Conservation (phyloP, 1,284 basidiomycete species). For the Porodaedalea pini region DNA sequence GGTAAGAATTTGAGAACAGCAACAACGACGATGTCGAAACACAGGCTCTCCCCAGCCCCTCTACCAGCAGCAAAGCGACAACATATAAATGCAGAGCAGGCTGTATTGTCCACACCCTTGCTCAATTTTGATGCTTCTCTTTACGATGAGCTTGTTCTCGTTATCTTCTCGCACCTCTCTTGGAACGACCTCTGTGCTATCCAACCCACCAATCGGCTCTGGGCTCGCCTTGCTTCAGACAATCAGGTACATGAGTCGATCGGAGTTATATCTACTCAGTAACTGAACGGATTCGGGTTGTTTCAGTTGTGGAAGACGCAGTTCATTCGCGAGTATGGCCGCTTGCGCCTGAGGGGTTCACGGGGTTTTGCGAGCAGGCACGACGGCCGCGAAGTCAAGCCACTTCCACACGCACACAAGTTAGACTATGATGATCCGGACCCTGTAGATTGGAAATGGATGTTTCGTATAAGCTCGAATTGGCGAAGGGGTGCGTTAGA, state of each 20-base stretch:
- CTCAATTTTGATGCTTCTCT: conserved; percentile 53
- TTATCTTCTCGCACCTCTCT: conserved; percentile 67
- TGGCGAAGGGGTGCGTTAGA: conserved; percentile 63
- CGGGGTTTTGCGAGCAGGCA: conserved; percentile 53
- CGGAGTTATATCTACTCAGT: not conserved
- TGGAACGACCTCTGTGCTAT: conserved; percentile 62
- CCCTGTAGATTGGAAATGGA: conserved; percentile 72
- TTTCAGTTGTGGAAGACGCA: conserved; percentile 53
- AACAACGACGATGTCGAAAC: conserved; percentile 50
- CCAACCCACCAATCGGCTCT: conserved; percentile 62
- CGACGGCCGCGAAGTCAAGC: conserved; percentile 56
- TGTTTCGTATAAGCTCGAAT: conserved; percentile 78
- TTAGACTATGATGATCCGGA: conserved; percentile 25
- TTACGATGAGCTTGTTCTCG: conserved; percentile 71
- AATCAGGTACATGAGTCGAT: conserved; percentile 45
- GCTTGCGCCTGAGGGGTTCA: conserved; percentile 60
- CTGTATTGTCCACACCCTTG: conserved; percentile 18
- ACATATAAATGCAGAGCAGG: conserved; percentile 31
- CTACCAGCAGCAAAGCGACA: conserved; percentile 58
- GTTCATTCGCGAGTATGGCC: conserved; percentile 61
- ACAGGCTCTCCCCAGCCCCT: conserved; percentile 43
- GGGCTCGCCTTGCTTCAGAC: conserved; percentile 59
- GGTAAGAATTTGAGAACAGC: not conserved
- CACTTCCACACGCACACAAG: conserved; percentile 52
- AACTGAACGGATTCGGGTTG: conserved; percentile 1